Evolutionary conservation across 768 basidiomycete species (phyloP), one percentile per base, ranked within the genome.

Genomic region (Coprinopsis cinerea): DNA sequence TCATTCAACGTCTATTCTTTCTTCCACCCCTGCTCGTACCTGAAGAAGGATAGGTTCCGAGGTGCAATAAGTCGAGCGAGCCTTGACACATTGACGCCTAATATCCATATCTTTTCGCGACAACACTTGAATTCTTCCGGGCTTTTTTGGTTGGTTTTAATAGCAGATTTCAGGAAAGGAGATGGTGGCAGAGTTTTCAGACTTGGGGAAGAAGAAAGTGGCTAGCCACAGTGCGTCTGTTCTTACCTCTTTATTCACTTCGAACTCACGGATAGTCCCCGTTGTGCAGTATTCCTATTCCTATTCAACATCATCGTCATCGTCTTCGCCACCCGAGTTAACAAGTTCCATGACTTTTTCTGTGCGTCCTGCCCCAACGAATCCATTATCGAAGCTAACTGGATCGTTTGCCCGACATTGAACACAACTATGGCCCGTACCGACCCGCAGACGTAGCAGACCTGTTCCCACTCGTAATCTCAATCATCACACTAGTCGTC

Each of bases 401-500:
- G 27, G 17, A 36, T 17, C 13, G 15, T 30, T 18, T 37, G 5
- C 25, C 34, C n/a, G n/a, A n/a, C n/a, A n/a, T n/a, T n/a, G 34
- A 22, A 15, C 26, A 17, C 25, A 25, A 55, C 43, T 9, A 24
- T 15, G n/a, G n/a, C n/a, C n/a, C n/a, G n/a, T n/a, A n/a, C n/a
- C n/a, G n/a, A n/a, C n/a, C n/a, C n/a, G 15, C 54, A 82, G 79
- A 74, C 59, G 64, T 76, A 40, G 81, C 81, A 4, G 80, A 82
- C 62, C 60, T 79, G 20, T 79, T 81, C 59, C 81, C 81, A n/a
- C 66, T 82, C 48, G 73, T 66, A n/a, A 70, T 83, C 30, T 79
- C 79, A 25, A 75, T 79, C 57, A 59, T 69, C 44, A 79, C 78
- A 1, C 58, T 79, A 25, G 61, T 72, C 27, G 49, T 79, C 25